Evolutionary conservation across 2,329 filamentous ascomycete species (phyloP).

Genomic region (Phaeophleospora eucalypticola): DNA sequence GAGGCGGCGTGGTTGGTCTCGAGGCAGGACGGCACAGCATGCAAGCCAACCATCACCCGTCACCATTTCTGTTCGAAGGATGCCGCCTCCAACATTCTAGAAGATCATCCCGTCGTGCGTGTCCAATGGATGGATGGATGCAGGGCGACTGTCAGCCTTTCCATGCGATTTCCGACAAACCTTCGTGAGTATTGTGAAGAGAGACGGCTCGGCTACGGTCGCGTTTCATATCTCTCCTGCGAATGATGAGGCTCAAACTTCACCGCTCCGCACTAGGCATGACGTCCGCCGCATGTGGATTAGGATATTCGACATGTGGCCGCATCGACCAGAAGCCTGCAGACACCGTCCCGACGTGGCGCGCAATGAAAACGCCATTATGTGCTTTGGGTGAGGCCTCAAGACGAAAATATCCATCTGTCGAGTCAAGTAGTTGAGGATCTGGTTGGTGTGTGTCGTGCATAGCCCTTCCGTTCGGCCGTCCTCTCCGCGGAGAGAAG

Average conservation of each 20-base stretch:
- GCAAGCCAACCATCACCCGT: too few species aligned
- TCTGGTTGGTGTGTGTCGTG: background rate
- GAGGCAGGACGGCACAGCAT: background rate
- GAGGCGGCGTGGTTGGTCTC: background rate
- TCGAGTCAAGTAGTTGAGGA: constrained; percentile 2
- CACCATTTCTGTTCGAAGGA: too few species aligned
- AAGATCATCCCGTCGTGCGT: too few species aligned
- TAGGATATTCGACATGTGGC: background rate
- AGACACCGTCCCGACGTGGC: background rate
- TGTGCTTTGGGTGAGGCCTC: too few species aligned
- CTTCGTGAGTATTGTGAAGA: background rate
- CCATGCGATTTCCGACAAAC: background rate
- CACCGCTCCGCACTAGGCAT: constrained; percentile 7
- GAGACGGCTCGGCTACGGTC: background rate
- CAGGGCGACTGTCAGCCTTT: background rate
- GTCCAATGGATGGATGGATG: background rate
- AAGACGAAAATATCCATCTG: constrained; percentile 3
- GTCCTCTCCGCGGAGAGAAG: background rate
- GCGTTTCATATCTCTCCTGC: background rate
- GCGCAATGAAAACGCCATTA: background rate
- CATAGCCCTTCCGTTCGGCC: constrained; percentile 1
- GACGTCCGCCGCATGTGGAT: too few species aligned
- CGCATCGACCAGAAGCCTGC: constrained; percentile 5
- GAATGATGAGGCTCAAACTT: constrained; percentile 5
- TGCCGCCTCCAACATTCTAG: too few species aligned